A percentile compares a stretch with the other conserved stretches of the same genome.
These are phyloP conservation scores for Bretschneidera sinensis DNA, from an alignment of 345 rosid species.

Conservation along the genomic window DNA sequence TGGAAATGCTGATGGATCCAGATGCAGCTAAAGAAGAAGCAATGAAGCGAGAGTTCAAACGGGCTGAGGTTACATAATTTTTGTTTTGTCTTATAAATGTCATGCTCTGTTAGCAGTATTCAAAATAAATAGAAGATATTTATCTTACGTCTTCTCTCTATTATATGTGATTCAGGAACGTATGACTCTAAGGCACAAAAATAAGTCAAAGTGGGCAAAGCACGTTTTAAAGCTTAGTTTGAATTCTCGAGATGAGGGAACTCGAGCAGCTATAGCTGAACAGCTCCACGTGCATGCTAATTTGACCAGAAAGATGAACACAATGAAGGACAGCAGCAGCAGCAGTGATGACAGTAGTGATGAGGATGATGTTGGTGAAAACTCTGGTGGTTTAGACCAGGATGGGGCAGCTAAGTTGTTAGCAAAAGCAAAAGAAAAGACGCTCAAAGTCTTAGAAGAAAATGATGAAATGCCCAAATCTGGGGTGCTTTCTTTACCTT, in stretches of 20 bases:
- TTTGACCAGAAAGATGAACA: conserved; percentile 83
- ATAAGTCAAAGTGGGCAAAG: conserved; percentile 77
- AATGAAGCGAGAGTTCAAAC: conserved; percentile 62
- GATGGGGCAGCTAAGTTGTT: conserved; percentile 53
- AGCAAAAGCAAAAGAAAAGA: conserved; percentile 68
- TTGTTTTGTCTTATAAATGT: conserved; percentile 5
- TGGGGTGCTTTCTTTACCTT: conserved; percentile 86
- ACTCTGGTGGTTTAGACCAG: conserved; percentile 38
- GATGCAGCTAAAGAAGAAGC: conserved; percentile 82
- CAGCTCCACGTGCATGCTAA: conserved; percentile 69
- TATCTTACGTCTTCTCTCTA: not conserved
- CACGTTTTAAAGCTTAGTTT: conserved; percentile 71
- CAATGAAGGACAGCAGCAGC: conserved; percentile 59
- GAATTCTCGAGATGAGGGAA: conserved; percentile 67
- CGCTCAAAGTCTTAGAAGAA: conserved; percentile 56
- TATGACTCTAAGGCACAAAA: conserved; percentile 73
- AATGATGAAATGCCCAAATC: conserved; percentile 58
- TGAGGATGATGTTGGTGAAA: conserved; percentile 48
- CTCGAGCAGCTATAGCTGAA: conserved; percentile 76
- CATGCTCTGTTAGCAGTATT: not conserved
- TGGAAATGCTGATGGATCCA: conserved; percentile 59
- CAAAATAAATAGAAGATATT: no score
- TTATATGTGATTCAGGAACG: conserved; percentile 59
- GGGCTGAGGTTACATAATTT: conserved; percentile 65
- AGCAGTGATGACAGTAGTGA: conserved; percentile 61